Percentiles rank a stretch among this genome's conserved stretches.
These are phyloP conservation scores for Nematodospora anomalae DNA, from an alignment of 1,139 yeast species.

Conservation along the genomic window DNA sequence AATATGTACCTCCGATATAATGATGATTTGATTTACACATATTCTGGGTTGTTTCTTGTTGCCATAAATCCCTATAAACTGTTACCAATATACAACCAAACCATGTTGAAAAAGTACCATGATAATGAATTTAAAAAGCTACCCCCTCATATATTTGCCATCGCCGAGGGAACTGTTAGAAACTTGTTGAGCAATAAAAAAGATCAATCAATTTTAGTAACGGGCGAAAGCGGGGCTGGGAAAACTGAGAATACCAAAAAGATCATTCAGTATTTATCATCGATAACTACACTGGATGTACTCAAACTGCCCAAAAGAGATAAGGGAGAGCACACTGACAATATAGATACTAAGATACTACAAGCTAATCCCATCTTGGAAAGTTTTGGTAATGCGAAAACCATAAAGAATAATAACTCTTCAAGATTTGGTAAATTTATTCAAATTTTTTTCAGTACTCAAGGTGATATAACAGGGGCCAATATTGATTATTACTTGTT, in stretches of 20 bases:
- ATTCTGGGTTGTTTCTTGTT: conserved; percentile 84
- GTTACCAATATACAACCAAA: conserved; percentile 70
- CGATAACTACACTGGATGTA: conserved; percentile 46
- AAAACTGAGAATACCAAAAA: conserved; percentile 97
- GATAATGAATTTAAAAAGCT: conserved; percentile 17
- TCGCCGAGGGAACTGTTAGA: conserved; percentile 84
- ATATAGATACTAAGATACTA: conserved; percentile 79
- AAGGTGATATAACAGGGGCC: conserved; percentile 73
- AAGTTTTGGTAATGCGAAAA: conserved; percentile 96
- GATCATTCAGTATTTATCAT: conserved; percentile 87
- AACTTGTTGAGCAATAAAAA: conserved; percentile 67
- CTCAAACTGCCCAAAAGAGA: background rate
- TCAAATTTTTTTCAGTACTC: conserved; percentile 63
- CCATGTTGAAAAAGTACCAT: conserved; percentile 55
- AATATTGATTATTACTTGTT: conserved; percentile 91
- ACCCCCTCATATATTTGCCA: conserved; percentile 90
- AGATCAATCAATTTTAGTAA: conserved; percentile 89
- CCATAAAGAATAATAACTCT: conserved; percentile 90
- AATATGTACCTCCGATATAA: conserved; percentile 76
- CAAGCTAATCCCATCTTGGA: conserved; percentile 96
- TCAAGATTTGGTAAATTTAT: conserved; percentile 97
- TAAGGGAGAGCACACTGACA: conserved; percentile 7
- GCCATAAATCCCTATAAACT: conserved; percentile 91
- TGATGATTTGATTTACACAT: conserved; percentile 75
- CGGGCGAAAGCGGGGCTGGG: conserved; percentile 99